Conservation (phyloP, 202 grass and related monocot species). For the Schoenoplectus triqueter region DNA sequence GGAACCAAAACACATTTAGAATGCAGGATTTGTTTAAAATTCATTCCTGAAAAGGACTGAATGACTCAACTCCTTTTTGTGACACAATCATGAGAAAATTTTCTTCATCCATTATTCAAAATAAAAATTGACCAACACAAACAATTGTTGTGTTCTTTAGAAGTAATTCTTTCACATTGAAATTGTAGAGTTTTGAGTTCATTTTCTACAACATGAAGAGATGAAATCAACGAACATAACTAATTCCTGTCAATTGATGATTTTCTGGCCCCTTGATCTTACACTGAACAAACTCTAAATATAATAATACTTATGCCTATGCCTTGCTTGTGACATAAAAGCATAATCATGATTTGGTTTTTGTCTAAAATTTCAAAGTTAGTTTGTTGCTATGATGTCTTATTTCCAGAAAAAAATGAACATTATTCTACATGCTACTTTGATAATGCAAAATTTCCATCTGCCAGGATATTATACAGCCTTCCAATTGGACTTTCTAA, state of each 20-base stretch:
- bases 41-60: not conserved
- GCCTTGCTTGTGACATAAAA: not conserved
- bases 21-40: not conserved
- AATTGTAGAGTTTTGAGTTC: not conserved
- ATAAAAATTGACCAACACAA: no score
- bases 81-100: not conserved
- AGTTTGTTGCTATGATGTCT: not conserved
- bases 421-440: slow-evolving; percentile 22
- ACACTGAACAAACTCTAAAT: not conserved
- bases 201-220: not conserved
- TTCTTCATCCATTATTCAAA: not conserved
- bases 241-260: not conserved
- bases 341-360: not conserved
- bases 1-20: not conserved
- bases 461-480: slow-evolving; percentile 20
- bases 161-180: not conserved
- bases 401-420: not conserved
- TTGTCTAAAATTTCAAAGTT: not conserved
- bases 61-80: not conserved
- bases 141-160: not conserved
- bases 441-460: slow-evolving; percentile 9
- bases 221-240: not conserved
- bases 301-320: slow-evolving; percentile 1
- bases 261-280: not conserved
- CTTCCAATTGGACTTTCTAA: not conserved